These are phyloP conservation scores for Mortierella sp. DNA, from an alignment of 371 early-diverging fungal species.

Conservation along the genomic window DNA sequence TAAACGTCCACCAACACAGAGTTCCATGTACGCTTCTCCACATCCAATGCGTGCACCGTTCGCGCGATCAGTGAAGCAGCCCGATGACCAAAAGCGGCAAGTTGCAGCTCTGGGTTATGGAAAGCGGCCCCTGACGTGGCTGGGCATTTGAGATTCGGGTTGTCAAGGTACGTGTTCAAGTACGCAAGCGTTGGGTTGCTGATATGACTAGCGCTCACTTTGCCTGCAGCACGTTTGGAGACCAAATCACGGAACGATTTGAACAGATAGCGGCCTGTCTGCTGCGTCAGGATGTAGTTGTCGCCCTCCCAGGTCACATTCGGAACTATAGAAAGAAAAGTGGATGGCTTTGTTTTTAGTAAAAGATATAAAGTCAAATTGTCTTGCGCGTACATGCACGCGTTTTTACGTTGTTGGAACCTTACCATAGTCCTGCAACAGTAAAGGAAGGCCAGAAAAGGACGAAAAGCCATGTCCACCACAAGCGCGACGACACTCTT, in stretches of 20 bases:
- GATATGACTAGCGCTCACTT: slow-evolving; percentile 55
- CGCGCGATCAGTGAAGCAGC: slow-evolving; percentile 67
- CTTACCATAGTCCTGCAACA: slow-evolving; percentile 73
- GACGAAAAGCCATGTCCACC: slow-evolving; percentile 91
- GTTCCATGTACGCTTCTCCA: slow-evolving; percentile 74
- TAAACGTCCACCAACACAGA: slow-evolving; percentile 73
- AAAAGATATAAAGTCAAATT: no score
- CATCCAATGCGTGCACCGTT: slow-evolving; percentile 69
- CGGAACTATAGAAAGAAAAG: slow-evolving; percentile 51
- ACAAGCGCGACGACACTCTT: slow-evolving; percentile 83
- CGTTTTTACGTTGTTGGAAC: no score
- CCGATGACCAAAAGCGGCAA: slow-evolving; percentile 75
- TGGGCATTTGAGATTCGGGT: slow-evolving; percentile 59
- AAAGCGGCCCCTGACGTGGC: slow-evolving; percentile 57
- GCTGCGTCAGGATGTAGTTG: slow-evolving; percentile 84
- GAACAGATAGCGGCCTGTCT: slow-evolving; percentile 78
- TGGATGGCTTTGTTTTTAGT: neutral
- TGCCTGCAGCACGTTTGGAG: slow-evolving; percentile 58
- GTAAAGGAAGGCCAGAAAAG: slow-evolving; percentile 80
- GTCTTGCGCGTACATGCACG: no score
- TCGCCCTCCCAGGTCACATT: slow-evolving; percentile 90
- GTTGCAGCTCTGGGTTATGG: slow-evolving; percentile 67
- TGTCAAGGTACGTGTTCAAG: slow-evolving; percentile 62
- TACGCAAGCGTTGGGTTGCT: slow-evolving; percentile 66
- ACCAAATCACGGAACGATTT: slow-evolving; percentile 59